These are phyloP conservation scores for Acanthamoeba rhysodes DNA, from an alignment of 208 protist species.

Conservation along the genomic window DNA sequence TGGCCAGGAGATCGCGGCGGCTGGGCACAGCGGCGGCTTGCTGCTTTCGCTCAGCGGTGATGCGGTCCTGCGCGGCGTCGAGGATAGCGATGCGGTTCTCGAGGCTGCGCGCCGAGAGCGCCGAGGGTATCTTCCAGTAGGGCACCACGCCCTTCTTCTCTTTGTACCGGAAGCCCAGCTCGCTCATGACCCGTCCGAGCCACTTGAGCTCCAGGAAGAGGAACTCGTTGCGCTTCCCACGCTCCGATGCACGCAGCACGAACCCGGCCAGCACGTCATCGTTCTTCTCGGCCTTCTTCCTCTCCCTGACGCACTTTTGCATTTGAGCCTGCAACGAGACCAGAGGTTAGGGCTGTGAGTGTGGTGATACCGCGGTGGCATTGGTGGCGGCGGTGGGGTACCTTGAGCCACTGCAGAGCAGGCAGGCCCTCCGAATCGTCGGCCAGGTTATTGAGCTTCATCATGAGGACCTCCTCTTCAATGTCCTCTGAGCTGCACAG, in stretches of 20 bases:
- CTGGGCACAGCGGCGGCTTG: not conserved
- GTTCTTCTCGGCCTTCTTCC: slow-evolving; percentile 38
- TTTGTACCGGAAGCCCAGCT: not conserved
- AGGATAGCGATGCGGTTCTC: slow-evolving; percentile 20
- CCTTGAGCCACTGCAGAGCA: slow-evolving; percentile 9
- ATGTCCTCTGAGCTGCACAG: not conserved
- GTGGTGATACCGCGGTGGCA: not conserved
- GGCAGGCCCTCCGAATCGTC: not conserved
- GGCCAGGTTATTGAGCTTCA: not conserved
- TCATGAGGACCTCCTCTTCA: not conserved
- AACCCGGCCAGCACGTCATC: slow-evolving; percentile 5
- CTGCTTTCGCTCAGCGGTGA: not conserved
- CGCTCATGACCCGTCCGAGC: slow-evolving; percentile 2
- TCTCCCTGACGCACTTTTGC: not conserved
- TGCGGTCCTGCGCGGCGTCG: not conserved
- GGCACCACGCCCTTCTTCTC: not conserved
- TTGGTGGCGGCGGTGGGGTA: not conserved
- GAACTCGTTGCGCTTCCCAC: slow-evolving; percentile 41
- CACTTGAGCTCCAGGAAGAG: not conserved
- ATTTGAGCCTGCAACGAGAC: not conserved
- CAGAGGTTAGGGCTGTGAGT: not conserved
- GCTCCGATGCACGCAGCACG: slow-evolving; percentile 9
- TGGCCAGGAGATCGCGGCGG: not conserved
- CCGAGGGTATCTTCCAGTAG: not conserved
- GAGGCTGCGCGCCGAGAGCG: not conserved